A percentile compares a stretch with the other conserved stretches of the same genome.
Conservation (phyloP, 495 filamentous ascomycete species). For the Pseudomonodictys pantanalensis region DNA sequence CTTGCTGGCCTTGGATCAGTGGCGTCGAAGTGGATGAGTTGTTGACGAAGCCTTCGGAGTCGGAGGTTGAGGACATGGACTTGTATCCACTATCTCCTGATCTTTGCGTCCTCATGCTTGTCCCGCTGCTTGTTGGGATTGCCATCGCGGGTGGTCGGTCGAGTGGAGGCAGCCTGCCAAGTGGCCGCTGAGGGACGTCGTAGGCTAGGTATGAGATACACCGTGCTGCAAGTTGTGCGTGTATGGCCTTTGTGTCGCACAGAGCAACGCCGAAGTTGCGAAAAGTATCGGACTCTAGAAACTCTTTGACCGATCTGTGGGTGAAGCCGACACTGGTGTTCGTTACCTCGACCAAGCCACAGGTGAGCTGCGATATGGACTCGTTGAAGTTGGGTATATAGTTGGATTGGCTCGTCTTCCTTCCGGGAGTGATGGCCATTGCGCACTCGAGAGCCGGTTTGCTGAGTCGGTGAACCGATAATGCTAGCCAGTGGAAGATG, state of each 20-base stretch:
- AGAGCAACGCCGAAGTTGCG: constrained; percentile 13
- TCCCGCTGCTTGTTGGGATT: constrained; percentile 8
- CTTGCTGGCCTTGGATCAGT: not conserved
- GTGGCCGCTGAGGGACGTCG: constrained; percentile 23
- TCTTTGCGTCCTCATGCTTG: constrained; percentile 13
- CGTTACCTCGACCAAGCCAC: constrained; percentile 22
- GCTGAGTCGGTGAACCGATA: constrained; percentile 14
- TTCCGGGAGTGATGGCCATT: constrained; percentile 17
- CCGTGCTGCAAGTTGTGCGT: constrained; percentile 24
- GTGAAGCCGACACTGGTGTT: constrained; percentile 9
- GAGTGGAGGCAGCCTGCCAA: constrained; percentile 6
- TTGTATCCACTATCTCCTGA: constrained; percentile 30
- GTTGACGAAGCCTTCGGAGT: constrained; percentile 1
- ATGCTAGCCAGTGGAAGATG: constrained; percentile 24
- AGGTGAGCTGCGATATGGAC: constrained; percentile 18
- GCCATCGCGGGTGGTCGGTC: not conserved
- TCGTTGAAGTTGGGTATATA: constrained; percentile 13
- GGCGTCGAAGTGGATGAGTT: not conserved
- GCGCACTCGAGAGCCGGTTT: constrained; percentile 9
- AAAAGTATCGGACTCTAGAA: constrained; percentile 16
- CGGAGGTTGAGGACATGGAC: constrained; percentile 11
- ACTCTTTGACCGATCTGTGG: constrained; percentile 19
- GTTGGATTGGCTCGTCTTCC: not conserved
- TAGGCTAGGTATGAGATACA: constrained; percentile 29
- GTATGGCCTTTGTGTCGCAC: constrained; percentile 16